Evolutionary conservation across 2,329 filamentous ascomycete genomes (phyloP), one percentile per base, ranked within the genome.

Genomic region (Incumbomyces delicatus): DNA sequence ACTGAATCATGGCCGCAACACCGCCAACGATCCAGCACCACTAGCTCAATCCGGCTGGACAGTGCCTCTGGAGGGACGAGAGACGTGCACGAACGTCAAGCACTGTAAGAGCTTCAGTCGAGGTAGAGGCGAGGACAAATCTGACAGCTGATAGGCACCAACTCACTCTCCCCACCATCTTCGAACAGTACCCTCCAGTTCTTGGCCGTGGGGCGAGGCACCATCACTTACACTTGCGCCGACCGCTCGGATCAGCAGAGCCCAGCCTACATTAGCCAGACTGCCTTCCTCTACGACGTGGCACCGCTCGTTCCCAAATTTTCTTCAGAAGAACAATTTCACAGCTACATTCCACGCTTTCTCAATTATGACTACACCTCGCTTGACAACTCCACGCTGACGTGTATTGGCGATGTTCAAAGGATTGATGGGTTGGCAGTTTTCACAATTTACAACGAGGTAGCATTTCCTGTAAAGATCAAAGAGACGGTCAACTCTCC

Each of bases 201-300:
- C 50, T 57, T 75, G 41, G 66, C 66, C 5, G 51, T 72, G 16
- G 73, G 72, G 45, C 60, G 64, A 18, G 73, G 73, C 33, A 72
- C 68, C 11, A 71, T 75, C 51, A 75, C 74, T 61, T 75, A 73
- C 55, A 69, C 67, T 13, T 75, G 72, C 51, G 53, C 62, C 31
- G 36, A 20, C 14, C 45, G 35, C 8, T 32, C 42, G 11, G 22
- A 44, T 3, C 41, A 27, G 17, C 51, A 57, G 10, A 43, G 46
- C 0, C 70, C 72, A 12, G 49, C 55, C 12, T 56, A 68, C 7
- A 57, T 66, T 31, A 70, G 70, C 8, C 71, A 72, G 17, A 58
- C 66, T n/a, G 72, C 70, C 2, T 63, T 63, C 2, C 61, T 73
- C 2, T 68, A 68, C 51, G 67, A 72, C 35, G 65, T 66, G 45